Evolutionary conservation across 2,329 filamentous ascomycete species (phyloP).

Genomic region (Xylaria sp.): DNA sequence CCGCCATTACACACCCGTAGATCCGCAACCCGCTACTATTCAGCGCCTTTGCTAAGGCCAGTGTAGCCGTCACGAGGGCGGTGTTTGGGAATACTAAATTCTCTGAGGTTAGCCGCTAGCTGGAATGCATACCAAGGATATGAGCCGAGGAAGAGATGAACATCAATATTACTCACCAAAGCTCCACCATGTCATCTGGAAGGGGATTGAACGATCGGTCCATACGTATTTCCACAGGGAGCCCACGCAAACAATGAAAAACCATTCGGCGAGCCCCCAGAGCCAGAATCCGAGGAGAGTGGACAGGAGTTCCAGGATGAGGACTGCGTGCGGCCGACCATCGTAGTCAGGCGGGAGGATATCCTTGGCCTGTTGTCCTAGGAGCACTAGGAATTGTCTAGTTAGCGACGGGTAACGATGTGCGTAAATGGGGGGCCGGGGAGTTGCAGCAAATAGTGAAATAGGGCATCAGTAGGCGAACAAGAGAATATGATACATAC

Average conservation of each 20-base stretch:
- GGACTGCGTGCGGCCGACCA: conserved; percentile 55
- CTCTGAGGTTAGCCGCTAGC: background rate
- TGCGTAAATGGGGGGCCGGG: background rate
- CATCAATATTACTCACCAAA: conserved; percentile 56
- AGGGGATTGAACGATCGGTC: conserved; percentile 69
- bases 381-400: conserved; percentile 50
- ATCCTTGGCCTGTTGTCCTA: conserved; percentile 56
- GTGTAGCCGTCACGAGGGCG: conserved; percentile 78
- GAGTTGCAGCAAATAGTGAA: background rate
- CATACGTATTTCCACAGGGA: conserved; percentile 76
- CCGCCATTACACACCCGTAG: conserved; percentile 74
- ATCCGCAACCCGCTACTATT: conserved; percentile 70
- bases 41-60: conserved; percentile 74
- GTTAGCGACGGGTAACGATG: background rate
- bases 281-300: conserved; percentile 80
- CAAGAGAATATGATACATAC: conserved; percentile 49
- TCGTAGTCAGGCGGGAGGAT: conserved; percentile 59
- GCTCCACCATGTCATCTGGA: conserved; percentile 87
- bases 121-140: no score
- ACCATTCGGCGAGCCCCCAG: conserved; percentile 86
- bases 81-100: conserved; percentile 78
- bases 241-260: conserved; percentile 82
- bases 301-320: conserved; percentile 60
- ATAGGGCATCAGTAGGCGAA: background rate
- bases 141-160: background rate